These are phyloP conservation scores for Marasmius tenuissimus DNA, from an alignment of 1,284 basidiomycete species.

Conservation along the genomic window DNA sequence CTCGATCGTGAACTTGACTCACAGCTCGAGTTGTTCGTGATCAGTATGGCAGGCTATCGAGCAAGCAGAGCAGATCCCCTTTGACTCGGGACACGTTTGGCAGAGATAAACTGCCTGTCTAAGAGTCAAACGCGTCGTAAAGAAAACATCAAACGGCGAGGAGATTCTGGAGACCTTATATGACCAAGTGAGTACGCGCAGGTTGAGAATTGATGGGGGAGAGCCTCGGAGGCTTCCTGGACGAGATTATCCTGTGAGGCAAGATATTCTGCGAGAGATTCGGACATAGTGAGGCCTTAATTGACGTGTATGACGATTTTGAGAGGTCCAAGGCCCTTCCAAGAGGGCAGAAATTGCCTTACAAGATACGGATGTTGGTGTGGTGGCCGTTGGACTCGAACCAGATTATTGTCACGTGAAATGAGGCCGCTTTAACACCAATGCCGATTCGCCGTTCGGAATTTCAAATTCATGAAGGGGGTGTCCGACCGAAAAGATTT, in stretches of 20 bases:
- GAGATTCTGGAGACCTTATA: constrained; percentile 38
- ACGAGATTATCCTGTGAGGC: constrained; percentile 61
- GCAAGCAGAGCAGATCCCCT: constrained; percentile 73
- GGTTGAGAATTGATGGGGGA: constrained; percentile 73
- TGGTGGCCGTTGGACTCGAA: too few relatives aligned
- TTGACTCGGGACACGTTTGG: constrained; percentile 60
- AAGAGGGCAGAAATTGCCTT: too few relatives aligned
- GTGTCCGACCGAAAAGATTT: too few relatives aligned
- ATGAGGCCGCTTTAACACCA: too few relatives aligned
- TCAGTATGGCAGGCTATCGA: constrained; percentile 80
- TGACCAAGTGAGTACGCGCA: constrained; percentile 68
- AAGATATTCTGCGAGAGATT: constrained; percentile 48
- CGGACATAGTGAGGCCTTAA: background rate
- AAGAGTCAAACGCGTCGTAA: constrained; percentile 9
- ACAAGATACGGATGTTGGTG: too few relatives aligned
- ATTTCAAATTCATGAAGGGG: too few relatives aligned
- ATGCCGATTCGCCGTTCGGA: too few relatives aligned
- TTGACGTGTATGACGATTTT: too few relatives aligned
- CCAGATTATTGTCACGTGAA: too few relatives aligned
- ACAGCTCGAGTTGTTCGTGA: constrained; percentile 79
- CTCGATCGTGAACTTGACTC: constrained; percentile 16
- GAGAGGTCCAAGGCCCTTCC: too few relatives aligned
- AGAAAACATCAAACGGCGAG: background rate
- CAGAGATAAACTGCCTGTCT: constrained; percentile 78
- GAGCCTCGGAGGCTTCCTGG: constrained; percentile 66